These are phyloP conservation scores for Talaromyces proteolyticus DNA, from an alignment of 495 filamentous ascomycete genomes.

Conservation along the genomic window DNA sequence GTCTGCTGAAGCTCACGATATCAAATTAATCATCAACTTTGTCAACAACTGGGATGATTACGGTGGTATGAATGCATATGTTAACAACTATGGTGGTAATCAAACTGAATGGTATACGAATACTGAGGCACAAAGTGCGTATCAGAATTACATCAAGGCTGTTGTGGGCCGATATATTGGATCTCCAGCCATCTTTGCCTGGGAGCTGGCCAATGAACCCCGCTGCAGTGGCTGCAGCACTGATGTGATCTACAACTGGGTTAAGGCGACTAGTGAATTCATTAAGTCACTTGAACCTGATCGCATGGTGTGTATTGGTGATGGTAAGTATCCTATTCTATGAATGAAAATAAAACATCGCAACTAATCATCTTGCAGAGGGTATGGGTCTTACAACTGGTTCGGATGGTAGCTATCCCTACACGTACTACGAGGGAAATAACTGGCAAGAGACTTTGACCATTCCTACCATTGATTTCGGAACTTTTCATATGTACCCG, in stretches of 20 bases:
- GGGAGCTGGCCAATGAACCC: slow-evolving; percentile 65
- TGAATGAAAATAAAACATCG: neutral
- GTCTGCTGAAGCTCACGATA: slow-evolving; percentile 44
- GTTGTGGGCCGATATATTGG: slow-evolving; percentile 53
- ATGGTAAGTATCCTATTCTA: slow-evolving; percentile 19
- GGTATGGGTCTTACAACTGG: slow-evolving; percentile 25
- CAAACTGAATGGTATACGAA: slow-evolving; percentile 47
- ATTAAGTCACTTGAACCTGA: slow-evolving; percentile 53
- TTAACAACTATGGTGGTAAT: slow-evolving; percentile 47
- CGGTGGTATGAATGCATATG: slow-evolving; percentile 58
- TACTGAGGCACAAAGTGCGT: slow-evolving; percentile 44
- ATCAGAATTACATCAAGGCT: slow-evolving; percentile 53
- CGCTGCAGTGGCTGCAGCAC: slow-evolving; percentile 54
- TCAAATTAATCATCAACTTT: slow-evolving; percentile 47
- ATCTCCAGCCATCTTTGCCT: slow-evolving; percentile 54
- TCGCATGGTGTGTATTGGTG: slow-evolving; percentile 60
- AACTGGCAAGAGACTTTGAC: slow-evolving; percentile 52
- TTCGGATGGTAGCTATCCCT: slow-evolving; percentile 46
- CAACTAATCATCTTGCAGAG: neutral
- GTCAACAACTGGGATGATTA: slow-evolving; percentile 55
- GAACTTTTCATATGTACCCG: slow-evolving; percentile 57
- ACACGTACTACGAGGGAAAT: slow-evolving; percentile 50
- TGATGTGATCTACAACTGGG: slow-evolving; percentile 53
- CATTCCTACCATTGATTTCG: slow-evolving; percentile 51
- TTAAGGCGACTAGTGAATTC: slow-evolving; percentile 47